Conservation (phyloP, 768 basidiomycete genomes). For the Rhizopogon rudus region DNA sequence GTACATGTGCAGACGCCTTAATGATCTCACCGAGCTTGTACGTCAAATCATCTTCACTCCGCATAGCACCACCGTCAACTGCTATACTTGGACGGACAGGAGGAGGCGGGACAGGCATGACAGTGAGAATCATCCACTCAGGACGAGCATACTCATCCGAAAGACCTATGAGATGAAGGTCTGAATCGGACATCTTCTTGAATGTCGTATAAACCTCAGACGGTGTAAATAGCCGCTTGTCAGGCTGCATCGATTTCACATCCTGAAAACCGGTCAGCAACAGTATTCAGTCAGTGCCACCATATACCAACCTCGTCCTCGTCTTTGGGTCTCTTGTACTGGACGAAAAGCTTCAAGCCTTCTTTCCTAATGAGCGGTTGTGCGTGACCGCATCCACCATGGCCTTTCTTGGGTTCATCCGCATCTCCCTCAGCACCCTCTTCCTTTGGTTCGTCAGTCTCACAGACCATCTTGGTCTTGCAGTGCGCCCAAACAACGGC, state of each 20-base stretch:
- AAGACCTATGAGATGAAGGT: constrained; percentile 85
- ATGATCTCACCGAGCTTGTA: constrained; percentile 97
- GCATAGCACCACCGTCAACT: constrained; percentile 94
- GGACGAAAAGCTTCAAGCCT: constrained; percentile 89
- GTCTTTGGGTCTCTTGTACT: constrained; percentile 93
- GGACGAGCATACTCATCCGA: constrained; percentile 95
- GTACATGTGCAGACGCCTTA: constrained; percentile 89
- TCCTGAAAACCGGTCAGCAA: constrained; percentile 45
- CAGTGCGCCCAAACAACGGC: constrained; percentile 80
- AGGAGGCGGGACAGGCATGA: constrained; percentile 95
- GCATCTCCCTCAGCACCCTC: constrained; percentile 67
- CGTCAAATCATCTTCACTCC: constrained; percentile 97
- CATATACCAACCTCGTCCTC: constrained; percentile 80
- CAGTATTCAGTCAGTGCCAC: background rate
- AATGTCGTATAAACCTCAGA: constrained; percentile 92
- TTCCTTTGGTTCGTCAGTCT: constrained; percentile 84
- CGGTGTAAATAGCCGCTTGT: constrained; percentile 78
- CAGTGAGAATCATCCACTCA: constrained; percentile 99
- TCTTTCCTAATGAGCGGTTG: constrained; percentile 93
- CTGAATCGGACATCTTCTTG: constrained; percentile 90
- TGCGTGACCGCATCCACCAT: constrained; percentile 93
- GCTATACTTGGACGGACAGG: constrained; percentile 98
- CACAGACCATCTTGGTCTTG: constrained; percentile 87
- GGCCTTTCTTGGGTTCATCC: constrained; percentile 77
- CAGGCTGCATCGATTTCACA: constrained; percentile 73